Base-by-base conservation (phyloP, 2,329 filamentous ascomycete genomes). In the Microthyrium microscopicum region DNA sequence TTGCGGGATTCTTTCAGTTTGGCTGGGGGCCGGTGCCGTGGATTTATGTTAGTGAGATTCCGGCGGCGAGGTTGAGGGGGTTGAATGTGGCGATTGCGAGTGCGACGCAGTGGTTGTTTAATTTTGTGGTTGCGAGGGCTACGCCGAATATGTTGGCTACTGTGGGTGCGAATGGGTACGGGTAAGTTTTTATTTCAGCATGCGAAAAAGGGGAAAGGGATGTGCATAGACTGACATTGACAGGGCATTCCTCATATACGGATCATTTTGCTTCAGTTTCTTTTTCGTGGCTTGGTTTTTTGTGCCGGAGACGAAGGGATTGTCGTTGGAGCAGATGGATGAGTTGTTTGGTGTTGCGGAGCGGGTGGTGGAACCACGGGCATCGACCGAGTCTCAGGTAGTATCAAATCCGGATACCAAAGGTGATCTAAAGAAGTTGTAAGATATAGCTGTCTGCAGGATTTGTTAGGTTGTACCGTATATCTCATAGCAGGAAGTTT, bases 1-100 rank as follows among this genome's bases (percentile, higher is more conserved):
- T 79, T 53, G 77, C 75, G 0, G 68, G 62, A 3, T 69, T 73
- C 51, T 81, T 78, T 59, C 71, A 77, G 42, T 71, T 73, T 38
- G 70, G 70, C 17, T 42, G 38, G 33, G 76, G 76, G 0, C 73
- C 73, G 0, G 71, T 71, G 20, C 77, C 72, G 55, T 81, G 76
- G 75, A 77, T 79, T 46, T 72, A 79, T 45, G 67, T 77, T 3
- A 68, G 66, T 18, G 76, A 82, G 52, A 80, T 81, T 37, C 74
- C 75, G 0, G 73, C 72, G 5, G 71, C 73, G 0, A 61, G 76
- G 21, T 59, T 81, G 5, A 60, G 77, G 35, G 70, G 69, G 13
- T 55, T 76, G 42, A 80, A 79, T 45, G 75, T 81, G 5, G 66
- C 74, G 2, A 60, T 81, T 29, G 75, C 66, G 0, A 74, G 76